Base-by-base conservation (phyloP, 2,329 filamentous ascomycete species). In the Diaporthe citrichinensis region DNA sequence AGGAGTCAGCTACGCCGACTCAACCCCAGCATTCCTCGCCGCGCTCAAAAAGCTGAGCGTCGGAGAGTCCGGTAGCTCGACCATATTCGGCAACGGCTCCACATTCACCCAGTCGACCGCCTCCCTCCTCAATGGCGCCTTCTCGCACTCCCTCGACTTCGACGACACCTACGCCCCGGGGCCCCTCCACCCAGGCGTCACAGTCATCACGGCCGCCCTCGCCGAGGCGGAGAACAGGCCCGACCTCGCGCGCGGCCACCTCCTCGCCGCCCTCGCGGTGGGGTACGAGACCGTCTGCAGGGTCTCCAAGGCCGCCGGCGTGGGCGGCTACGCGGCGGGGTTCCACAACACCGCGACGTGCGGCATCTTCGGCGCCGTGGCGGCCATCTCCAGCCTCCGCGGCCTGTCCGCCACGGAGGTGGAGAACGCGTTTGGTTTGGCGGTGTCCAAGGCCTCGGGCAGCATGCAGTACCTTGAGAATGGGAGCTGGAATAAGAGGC, bases 131-230 rank as follows among this genome's bases (percentile, higher is more conserved):
- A 87, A 87, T 72, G 85, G 84, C 6, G 81, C 84, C 1, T 82
- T 86, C 49, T 83, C 83, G 12, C 86, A 87, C 78, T 84, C 83
- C 4, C 80, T 86, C 68, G 86, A 87, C 77, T 87, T 86, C 77
- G 86, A 87, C 78, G 85, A 87, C 77, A 87, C 85, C 3, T 84
- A 85, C 74, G 84, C 84, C 3, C 78, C 80, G 3, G 84, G 84
- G 2, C 84, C 84, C 23, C 78, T 87, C 23, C 85, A 87, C 76
- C 82, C 84, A 0, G 85, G 86, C 39, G 82, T 84, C 0, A 84
- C 84, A 0, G 80, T 84, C 23, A 84, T 85, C 10, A 81, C 84
- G 0, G 84, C 83, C 3, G 83, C 83, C 10, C 73, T 82, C 9
- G 77, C 77, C 9, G 78, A 81, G 73, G 80, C 78, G 31, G 76